A percentile compares a stretch with the other conserved stretches of the same genome.
phyloP scores from a whole-genome alignment of 2,329 filamentous ascomycete species.

The Talaromyces sp. region DNA sequence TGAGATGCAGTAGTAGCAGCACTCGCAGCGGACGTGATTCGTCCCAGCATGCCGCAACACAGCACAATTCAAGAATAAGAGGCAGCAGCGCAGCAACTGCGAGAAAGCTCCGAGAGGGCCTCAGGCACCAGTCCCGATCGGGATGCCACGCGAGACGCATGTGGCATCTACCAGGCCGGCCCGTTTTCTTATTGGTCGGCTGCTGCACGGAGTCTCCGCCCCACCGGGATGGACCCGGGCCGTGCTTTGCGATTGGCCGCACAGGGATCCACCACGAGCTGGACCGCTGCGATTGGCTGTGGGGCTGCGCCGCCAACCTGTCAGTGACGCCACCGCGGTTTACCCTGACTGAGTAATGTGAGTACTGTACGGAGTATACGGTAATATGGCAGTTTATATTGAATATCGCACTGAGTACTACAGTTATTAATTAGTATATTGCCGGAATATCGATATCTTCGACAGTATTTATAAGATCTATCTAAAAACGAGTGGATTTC shows the following conservation, averaged over 20 bases:
- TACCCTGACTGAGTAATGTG: background rate
- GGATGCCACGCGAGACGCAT: slow-evolving; percentile 11
- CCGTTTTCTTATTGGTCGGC: background rate
- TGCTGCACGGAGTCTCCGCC: background rate
- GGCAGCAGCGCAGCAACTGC: background rate
- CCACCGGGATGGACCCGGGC: background rate
- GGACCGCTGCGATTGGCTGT: background rate
- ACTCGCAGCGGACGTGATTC: too few relatives aligned
- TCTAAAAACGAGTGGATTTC: too few relatives aligned
- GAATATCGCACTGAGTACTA: too few relatives aligned
- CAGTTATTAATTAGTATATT: too few relatives aligned
- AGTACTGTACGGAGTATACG: too few relatives aligned
- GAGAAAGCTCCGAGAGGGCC: background rate
- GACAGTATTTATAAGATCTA: too few relatives aligned
- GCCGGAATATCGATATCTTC: too few relatives aligned
- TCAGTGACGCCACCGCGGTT: background rate
- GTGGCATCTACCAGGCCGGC: background rate
- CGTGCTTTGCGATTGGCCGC: background rate
- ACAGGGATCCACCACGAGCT: background rate
- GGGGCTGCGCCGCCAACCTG: background rate
- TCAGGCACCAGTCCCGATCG: background rate
- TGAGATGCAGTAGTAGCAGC: too few relatives aligned
- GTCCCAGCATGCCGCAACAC: background rate
- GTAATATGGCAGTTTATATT: too few relatives aligned
- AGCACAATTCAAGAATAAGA: background rate